Evolutionary conservation across 140 eudicot species (phyloP).

Genomic region (Oenanthe javanica): DNA sequence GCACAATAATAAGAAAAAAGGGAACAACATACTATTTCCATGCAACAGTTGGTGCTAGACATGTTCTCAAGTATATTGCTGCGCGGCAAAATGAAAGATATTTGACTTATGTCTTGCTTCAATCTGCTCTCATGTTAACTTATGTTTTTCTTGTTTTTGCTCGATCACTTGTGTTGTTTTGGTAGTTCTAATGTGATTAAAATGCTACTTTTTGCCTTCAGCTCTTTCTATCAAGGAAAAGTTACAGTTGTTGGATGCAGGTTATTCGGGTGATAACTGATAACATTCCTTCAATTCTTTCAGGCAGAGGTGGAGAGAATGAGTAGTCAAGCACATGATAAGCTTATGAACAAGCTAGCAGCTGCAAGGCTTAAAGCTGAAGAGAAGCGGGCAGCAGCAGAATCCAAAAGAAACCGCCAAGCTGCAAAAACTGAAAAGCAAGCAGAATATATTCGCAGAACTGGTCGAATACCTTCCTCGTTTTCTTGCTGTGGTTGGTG

Average conservation of each 20-base stretch:
- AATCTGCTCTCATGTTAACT: background rate
- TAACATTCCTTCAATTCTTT: background rate
- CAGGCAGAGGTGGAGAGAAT: slow-evolving; percentile 68
- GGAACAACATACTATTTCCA: background rate
- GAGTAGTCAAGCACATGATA: slow-evolving; percentile 55
- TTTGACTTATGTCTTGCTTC: background rate
- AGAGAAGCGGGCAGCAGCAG: slow-evolving; percentile 60
- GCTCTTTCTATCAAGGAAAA: background rate
- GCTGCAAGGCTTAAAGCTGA: slow-evolving; percentile 50
- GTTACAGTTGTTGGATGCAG: background rate
- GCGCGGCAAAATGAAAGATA: too few relatives aligned
- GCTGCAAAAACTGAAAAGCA: slow-evolving; percentile 56
- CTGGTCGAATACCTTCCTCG: slow-evolving; percentile 46
- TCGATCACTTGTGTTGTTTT: background rate
- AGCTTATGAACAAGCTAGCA: slow-evolving; percentile 52
- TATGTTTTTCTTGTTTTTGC: background rate
- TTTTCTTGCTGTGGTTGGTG: slow-evolving; percentile 13
- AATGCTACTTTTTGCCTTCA: background rate
- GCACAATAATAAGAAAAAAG: background rate
- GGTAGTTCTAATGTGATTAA: too few relatives aligned
- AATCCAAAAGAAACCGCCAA: slow-evolving; percentile 45
- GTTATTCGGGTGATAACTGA: background rate
- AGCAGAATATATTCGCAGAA: slow-evolving; percentile 57
- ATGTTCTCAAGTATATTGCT: background rate
- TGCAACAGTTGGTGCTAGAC: background rate